Percentiles rank a stretch among this genome's conserved stretches.
These are phyloP conservation scores for Coemansia sp. DNA, from an alignment of 192 early-diverging fungal genomes.

Conservation along the genomic window DNA sequence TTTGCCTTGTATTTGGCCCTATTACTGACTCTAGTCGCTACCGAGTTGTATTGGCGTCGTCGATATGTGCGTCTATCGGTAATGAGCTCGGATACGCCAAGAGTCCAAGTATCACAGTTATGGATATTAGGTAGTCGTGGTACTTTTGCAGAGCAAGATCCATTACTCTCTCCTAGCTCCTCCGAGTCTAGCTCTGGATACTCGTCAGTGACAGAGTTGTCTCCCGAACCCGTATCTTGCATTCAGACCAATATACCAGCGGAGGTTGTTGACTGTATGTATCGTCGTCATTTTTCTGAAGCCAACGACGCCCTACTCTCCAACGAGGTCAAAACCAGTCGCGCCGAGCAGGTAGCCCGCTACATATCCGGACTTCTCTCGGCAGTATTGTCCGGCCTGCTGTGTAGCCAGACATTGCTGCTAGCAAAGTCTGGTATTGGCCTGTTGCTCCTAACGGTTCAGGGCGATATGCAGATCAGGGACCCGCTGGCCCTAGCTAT, in stretches of 20 bases:
- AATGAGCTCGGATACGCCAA: not conserved
- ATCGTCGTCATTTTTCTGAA: slow-evolving; percentile 35
- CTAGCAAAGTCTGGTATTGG: slow-evolving; percentile 82
- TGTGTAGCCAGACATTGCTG: slow-evolving; percentile 73
- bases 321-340: slow-evolving; percentile 26
- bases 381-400: slow-evolving; percentile 69
- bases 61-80: slow-evolving; percentile 6
- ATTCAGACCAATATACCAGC: not conserved
- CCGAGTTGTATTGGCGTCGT: slow-evolving; percentile 49
- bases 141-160: not conserved
- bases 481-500: slow-evolving; percentile 71
- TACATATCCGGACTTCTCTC: slow-evolving; percentile 63
- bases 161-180: not conserved
- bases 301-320: slow-evolving; percentile 17
- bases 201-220: slow-evolving; percentile 8
- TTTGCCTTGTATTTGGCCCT: slow-evolving; percentile 61
- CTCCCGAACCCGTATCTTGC: not conserved
- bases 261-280: slow-evolving; percentile 19
- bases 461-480: slow-evolving; percentile 68
- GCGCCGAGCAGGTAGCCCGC: slow-evolving; percentile 30
- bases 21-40: slow-evolving; percentile 55
- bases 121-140: not conserved
- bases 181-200: slow-evolving; percentile 3
- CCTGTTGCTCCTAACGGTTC: slow-evolving; percentile 63
- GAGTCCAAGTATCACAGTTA: slow-evolving; percentile 11